These are phyloP conservation scores for Chrysosporium keratinophilum DNA, from an alignment of 2,329 filamentous ascomycete genomes.

Conservation along the genomic window DNA sequence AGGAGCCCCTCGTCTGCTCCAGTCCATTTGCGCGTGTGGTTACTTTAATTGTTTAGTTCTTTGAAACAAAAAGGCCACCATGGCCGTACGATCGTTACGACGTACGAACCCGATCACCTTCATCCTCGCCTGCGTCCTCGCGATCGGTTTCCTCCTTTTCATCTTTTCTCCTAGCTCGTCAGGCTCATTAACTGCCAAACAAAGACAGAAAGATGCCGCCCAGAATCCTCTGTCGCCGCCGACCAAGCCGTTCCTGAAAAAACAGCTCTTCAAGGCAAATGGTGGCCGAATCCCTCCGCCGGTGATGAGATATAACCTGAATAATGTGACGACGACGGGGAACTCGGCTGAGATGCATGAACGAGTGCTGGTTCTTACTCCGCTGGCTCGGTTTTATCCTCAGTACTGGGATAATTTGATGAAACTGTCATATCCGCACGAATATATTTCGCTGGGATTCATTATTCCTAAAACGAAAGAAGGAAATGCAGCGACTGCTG, in stretches of 20 bases:
- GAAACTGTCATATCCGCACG: constrained; percentile 76
- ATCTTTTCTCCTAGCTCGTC: constrained; percentile 47
- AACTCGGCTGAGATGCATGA: constrained; percentile 70
- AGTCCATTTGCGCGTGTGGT: not conserved
- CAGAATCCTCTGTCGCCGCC: constrained; percentile 63
- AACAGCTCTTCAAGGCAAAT: constrained; percentile 40
- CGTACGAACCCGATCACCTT: constrained; percentile 69
- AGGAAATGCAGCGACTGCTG: constrained; percentile 73
- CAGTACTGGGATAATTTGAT: constrained; percentile 92
- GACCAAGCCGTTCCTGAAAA: constrained; percentile 63
- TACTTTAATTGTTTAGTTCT: not conserved
- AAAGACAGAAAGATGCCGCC: constrained; percentile 49
- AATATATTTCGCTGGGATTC: constrained; percentile 88
- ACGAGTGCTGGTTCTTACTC: constrained; percentile 81
- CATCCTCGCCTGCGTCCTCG: constrained; percentile 58
- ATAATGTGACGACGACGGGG: constrained; percentile 76
- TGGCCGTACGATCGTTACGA: constrained; percentile 60
- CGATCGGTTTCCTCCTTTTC: constrained; percentile 61
- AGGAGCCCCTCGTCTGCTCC: constrained; percentile 1
- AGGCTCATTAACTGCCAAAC: constrained; percentile 39
- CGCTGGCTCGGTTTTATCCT: constrained; percentile 85
- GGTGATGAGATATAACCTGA: constrained; percentile 86
- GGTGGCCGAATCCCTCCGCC: constrained; percentile 58
- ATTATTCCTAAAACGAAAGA: constrained; percentile 91
- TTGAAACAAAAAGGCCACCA: constrained; percentile 22